Conservation (phyloP, 768 basidiomycete species). For the Boletus edulis region DNA sequence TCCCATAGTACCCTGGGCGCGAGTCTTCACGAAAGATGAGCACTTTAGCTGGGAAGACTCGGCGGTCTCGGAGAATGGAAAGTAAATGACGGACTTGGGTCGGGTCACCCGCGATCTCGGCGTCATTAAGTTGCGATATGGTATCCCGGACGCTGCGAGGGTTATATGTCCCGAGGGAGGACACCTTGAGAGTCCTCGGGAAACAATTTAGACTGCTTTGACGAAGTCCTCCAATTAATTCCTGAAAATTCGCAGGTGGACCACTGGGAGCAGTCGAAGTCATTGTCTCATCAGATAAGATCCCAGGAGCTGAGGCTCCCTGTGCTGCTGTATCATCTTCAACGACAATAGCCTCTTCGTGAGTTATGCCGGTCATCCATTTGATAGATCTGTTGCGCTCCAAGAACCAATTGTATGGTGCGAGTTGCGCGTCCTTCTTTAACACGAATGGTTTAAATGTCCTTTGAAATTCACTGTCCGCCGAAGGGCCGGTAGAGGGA, state of each 20-base stretch:
- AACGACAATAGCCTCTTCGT: slow-evolving; percentile 57
- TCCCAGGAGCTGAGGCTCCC: neutral
- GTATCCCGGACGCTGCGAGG: slow-evolving; percentile 46
- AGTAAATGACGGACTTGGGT: slow-evolving; percentile 64
- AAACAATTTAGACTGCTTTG: slow-evolving; percentile 18
- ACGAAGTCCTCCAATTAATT: slow-evolving; percentile 32
- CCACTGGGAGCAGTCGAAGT: neutral
- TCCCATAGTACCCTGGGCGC: slow-evolving; percentile 92
- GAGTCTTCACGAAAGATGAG: slow-evolving; percentile 82
- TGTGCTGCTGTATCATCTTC: slow-evolving; percentile 39
- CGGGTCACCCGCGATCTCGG: slow-evolving; percentile 73
- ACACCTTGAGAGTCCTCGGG: slow-evolving; percentile 14
- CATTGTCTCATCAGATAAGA: neutral
- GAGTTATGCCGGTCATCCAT: slow-evolving; percentile 20
- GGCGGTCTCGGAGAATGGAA: slow-evolving; percentile 57
- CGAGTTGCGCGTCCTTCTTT: slow-evolving; percentile 71
- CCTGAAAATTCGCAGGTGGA: slow-evolving; percentile 12
- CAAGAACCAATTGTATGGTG: slow-evolving; percentile 71
- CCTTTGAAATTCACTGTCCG: slow-evolving; percentile 64
- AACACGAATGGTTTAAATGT: slow-evolving; percentile 77
- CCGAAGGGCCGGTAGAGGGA: slow-evolving; percentile 33
- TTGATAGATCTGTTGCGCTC: slow-evolving; percentile 26
- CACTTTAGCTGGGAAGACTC: slow-evolving; percentile 69
- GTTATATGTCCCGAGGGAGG: slow-evolving; percentile 29
- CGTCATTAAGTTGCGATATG: slow-evolving; percentile 67